Evolutionary conservation across 192 early-diverging fungal genomes (phyloP), one percentile per base, ranked within the genome.

Genomic region (Backusella sp.): DNA sequence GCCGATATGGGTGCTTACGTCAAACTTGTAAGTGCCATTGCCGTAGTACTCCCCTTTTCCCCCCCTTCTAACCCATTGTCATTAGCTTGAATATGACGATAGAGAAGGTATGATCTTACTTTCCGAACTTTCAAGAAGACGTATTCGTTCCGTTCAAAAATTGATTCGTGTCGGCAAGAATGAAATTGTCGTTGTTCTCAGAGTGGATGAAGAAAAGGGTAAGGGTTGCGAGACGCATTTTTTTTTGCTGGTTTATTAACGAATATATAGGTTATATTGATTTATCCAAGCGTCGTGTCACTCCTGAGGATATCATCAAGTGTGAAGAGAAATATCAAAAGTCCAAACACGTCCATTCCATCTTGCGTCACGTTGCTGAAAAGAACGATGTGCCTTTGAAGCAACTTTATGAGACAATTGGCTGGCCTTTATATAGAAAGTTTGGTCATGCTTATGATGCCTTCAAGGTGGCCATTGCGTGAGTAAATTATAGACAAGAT

Each of bases 181-280:
- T 79, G 97, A 99, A 82, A 93, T 97, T 68, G 96, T 95, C 30
- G 92, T 95, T 26, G 97, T 98, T 4, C 88, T 96, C 78, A 86
- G 97, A 76, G 97, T 99, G 7, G 98, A 99, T 86, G 92, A 94
- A 86, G 97, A 97, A 82, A 99, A 98, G 84, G 95, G 93, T 91
- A 32, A 9, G 1, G 32, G 32, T 32, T 32, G 30, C 2, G 1
- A 2, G 30, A 32, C 30, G 30, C 30, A 32, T 32, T 30, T 32
- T 2, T 32, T 32, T n/a, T n/a, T n/a, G n/a, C 30, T 32, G 30
- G 1, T 1, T 32, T 32, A 32, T 32, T 32, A 32, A 32, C 1
- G 0, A 32, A 32, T 32, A 32, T 2, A 32, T 78, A 93, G 93
- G 97, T 34, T 99, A 99, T 86, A 99, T 99, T 83, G 98, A 99